A percentile compares a stretch with the other conserved stretches of the same genome.
These are phyloP conservation scores for Lodderomyces beijingensis DNA, from an alignment of 1,139 yeast species.

Conservation along the genomic window DNA sequence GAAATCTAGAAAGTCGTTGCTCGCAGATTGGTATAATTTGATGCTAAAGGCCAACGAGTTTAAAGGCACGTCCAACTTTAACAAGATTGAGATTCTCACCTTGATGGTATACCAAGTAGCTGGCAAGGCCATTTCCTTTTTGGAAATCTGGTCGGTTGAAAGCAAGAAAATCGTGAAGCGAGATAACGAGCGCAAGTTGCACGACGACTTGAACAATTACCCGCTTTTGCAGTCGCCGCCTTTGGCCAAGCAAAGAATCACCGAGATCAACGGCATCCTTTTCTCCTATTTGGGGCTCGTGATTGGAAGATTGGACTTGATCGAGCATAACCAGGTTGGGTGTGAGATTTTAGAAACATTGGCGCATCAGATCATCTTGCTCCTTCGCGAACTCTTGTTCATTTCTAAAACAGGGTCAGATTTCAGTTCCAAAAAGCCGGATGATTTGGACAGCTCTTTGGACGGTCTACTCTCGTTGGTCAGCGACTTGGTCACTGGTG, in stretches of 20 bases:
- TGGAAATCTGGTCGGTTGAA: slow-evolving; percentile 72
- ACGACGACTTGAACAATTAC: slow-evolving; percentile 38
- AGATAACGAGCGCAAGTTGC: slow-evolving; percentile 18
- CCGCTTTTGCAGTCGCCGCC: slow-evolving; percentile 56
- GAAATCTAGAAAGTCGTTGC: slow-evolving; percentile 68
- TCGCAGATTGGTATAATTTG: slow-evolving; percentile 88
- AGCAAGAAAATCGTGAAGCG: slow-evolving; percentile 37
- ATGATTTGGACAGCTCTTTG: slow-evolving; percentile 50
- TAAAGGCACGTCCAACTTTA: slow-evolving; percentile 63
- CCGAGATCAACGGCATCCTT: slow-evolving; percentile 69
- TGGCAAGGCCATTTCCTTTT: slow-evolving; percentile 66
- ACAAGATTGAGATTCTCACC: slow-evolving; percentile 67
- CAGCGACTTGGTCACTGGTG: slow-evolving; percentile 61
- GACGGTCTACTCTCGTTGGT: slow-evolving; percentile 58
- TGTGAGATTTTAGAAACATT: slow-evolving; percentile 63
- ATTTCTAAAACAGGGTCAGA: slow-evolving; percentile 55
- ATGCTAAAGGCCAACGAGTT: slow-evolving; percentile 85
- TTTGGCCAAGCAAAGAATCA: slow-evolving; percentile 62
- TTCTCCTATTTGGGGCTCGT: slow-evolving; percentile 68
- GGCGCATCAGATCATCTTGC: slow-evolving; percentile 62
- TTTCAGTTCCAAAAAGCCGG: slow-evolving; percentile 36
- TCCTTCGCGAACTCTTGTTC: slow-evolving; percentile 60
- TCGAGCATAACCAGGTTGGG: slow-evolving; percentile 68
- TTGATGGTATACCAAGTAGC: slow-evolving; percentile 71
- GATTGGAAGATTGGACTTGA: slow-evolving; percentile 68